A percentile compares a stretch with the other conserved stretches of the same genome.
These are phyloP conservation scores for Fragaria vesca DNA, from an alignment of 306 rosid genomes.

Conservation along the genomic window DNA sequence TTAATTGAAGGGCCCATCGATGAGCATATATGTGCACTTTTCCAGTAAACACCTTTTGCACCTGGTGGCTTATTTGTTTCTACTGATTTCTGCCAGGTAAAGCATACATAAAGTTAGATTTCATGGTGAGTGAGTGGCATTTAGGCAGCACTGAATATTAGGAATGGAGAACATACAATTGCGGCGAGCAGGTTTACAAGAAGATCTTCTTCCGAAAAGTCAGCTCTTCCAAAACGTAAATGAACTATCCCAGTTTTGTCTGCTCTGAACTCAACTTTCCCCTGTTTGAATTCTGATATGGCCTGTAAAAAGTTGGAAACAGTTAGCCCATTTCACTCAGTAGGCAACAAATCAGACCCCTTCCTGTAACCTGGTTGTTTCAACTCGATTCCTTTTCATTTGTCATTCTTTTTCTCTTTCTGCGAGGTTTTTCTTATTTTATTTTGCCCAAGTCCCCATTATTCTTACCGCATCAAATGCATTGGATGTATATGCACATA, in stretches of 20 bases:
- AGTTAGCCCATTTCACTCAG: neutral
- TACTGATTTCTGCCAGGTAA: constrained; percentile 71
- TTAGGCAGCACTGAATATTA: neutral
- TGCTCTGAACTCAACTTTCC: constrained; percentile 95
- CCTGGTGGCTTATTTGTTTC: constrained; percentile 91
- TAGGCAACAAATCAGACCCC: neutral
- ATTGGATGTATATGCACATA: neutral
- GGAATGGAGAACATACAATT: constrained; percentile 53
- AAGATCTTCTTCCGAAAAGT: constrained; percentile 89
- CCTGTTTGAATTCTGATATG: constrained; percentile 94
- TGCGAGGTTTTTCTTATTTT: neutral
- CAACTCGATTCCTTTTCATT: neutral
- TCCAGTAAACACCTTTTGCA: constrained; percentile 97
- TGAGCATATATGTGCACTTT: constrained; percentile 89
- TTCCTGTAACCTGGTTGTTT: neutral
- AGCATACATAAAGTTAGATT: neutral
- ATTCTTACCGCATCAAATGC: neutral
- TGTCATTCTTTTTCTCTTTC: neutral
- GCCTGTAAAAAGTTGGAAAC: constrained; percentile 49
- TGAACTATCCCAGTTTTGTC: constrained; percentile 99
- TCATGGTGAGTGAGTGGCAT: neutral
- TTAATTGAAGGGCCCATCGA: constrained; percentile 95
- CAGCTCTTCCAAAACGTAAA: constrained; percentile 84
- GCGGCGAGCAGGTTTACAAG: constrained; percentile 76
- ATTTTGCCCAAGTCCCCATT: neutral